Evolutionary conservation across 345 rosid species (phyloP), one percentile per base, ranked within the genome.

Genomic region (Gossypioides kirkii): DNA sequence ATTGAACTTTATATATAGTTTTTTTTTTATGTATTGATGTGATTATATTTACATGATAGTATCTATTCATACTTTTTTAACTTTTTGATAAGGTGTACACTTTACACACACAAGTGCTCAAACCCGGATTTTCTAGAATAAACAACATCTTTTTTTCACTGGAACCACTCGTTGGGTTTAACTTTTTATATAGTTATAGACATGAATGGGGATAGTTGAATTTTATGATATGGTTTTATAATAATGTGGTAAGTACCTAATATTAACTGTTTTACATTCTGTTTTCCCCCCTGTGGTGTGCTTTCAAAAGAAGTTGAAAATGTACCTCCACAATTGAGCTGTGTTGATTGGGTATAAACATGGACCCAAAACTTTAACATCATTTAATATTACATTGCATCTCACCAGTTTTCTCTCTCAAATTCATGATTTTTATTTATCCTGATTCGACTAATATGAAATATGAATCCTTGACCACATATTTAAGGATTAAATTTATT

Each of bases 361-460:
- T 32, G 49, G 62, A 70, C 73, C 62, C 73, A 69, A 7, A 10
- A 58, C 59, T 50, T 32, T n/a, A 69, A 28, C 72, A 16, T 32
- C 38, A 55, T 8, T 54, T 46, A 20, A 20, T 20, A 46, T 66
- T 32, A 20, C 4, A 49, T 54, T 54, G 11, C 10, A 2, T 58
- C 2, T 58, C 26, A 11, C 60, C 17, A 4, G 26, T 28, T 68
- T 16, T 49, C 59, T 26, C 14, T 26, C 41, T 49, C 14, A 54
- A 26, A 4, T 68, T 28, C 1, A 26, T 67, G 42, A 16, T 26
- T 56, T 17, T 10, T 22, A 10, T 56, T 5, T 22, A 22, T 23
- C 1, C 8, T 46, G 41, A 67, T 66, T 67, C 8, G 58, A 56
- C 17, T 9, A 8, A 17, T 49, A 26, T 13, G 2, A 23, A 50